phyloP scores from a whole-genome alignment of 805 yeast genomes.

The Brettanomyces anomalus region DNA sequence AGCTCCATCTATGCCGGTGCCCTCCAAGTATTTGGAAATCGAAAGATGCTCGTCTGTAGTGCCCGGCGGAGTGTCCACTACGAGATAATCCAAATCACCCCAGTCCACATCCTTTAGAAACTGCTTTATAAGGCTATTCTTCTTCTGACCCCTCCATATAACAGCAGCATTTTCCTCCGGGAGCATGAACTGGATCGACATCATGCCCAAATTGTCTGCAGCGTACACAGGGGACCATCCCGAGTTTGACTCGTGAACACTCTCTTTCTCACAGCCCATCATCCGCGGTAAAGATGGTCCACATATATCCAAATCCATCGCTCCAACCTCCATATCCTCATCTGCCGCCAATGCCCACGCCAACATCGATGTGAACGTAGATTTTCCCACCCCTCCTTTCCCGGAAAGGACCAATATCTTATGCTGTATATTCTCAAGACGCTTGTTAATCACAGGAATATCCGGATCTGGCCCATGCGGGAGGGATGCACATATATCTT shows the following conservation, averaged over 20 bases:
- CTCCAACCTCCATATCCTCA: slow-evolving; percentile 79
- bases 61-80: slow-evolving; percentile 98
- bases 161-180: slow-evolving; percentile 91
- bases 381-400: slow-evolving; percentile 95
- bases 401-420: slow-evolving; percentile 75
- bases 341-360: slow-evolving; percentile 92
- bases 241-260: slow-evolving; percentile 77
- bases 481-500: slow-evolving; percentile 76
- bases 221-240: slow-evolving; percentile 98
- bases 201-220: slow-evolving; percentile 87
- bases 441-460: slow-evolving; percentile 60
- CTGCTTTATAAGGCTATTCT: slow-evolving; percentile 86
- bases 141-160: slow-evolving; percentile 97
- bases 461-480: slow-evolving; percentile 97
- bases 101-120: slow-evolving; percentile 92
- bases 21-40: slow-evolving; percentile 79
- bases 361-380: slow-evolving; percentile 92
- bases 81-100: slow-evolving; percentile 81
- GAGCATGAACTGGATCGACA: slow-evolving; percentile 91
- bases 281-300: slow-evolving; percentile 95
- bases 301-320: slow-evolving; percentile 95
- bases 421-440: slow-evolving; percentile 59
- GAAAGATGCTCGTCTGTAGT: slow-evolving; percentile 96
- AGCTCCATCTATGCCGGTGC: slow-evolving; percentile 92
- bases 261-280: slow-evolving; percentile 86